A percentile compares a stretch with the other conserved stretches of the same genome.
phyloP scores from a whole-genome alignment of 2,329 filamentous ascomycete genomes.

The Aureobasidium mangrovei region DNA sequence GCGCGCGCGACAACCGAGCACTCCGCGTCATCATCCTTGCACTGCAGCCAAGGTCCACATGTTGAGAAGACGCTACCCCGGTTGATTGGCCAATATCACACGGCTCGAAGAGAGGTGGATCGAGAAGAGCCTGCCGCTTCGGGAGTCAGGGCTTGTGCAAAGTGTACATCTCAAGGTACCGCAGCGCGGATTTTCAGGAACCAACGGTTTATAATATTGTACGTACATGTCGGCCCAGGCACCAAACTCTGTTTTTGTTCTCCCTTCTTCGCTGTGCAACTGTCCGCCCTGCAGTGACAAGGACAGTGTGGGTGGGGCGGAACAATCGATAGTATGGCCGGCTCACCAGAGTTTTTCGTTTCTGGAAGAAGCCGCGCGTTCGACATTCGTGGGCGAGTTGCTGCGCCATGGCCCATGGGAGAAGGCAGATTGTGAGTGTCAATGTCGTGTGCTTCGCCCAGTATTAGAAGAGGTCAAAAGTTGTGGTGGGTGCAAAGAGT shows the following conservation, averaged over 20 bases:
- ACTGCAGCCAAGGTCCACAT: conserved; percentile 2
- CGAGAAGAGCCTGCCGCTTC: background rate
- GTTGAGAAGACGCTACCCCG: conserved; percentile 2
- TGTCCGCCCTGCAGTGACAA: background rate
- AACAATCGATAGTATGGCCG: background rate
- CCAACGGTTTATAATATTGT: conserved; percentile 7
- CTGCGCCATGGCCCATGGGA: no score
- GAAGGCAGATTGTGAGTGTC: conserved; percentile 2
- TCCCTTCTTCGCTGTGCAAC: background rate
- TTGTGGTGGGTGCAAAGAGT: background rate
- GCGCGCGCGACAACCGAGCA: no score
- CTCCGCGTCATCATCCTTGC: conserved; percentile 9
- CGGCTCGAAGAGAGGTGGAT: background rate
- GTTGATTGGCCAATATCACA: background rate
- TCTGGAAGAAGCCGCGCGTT: background rate
- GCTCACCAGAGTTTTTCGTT: background rate
- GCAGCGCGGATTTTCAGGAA: conserved; percentile 10
- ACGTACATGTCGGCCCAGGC: background rate
- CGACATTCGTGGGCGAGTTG: background rate
- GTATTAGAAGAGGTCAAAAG: background rate
- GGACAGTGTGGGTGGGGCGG: background rate
- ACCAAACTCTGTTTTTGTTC: conserved; percentile 9
- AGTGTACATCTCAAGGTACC: background rate
- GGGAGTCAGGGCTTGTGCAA: background rate
- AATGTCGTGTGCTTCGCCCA: background rate